A percentile compares a stretch with the other conserved stretches of the same genome.
Conservation (phyloP, 306 rosid species). For the Cicer cuneatum region DNA sequence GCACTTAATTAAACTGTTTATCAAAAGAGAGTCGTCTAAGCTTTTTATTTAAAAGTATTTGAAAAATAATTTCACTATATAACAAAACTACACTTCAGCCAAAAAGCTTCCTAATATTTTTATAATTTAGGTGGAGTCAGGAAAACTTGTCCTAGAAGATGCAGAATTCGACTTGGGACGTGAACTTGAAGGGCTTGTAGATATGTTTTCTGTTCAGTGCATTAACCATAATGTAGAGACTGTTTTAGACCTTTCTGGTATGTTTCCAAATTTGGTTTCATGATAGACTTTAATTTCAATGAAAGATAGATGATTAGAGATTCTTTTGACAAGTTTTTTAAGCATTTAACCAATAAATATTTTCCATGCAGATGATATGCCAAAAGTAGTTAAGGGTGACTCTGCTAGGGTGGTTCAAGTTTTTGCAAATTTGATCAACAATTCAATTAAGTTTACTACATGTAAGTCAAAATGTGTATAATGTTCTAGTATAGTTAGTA, state of each 20-base stretch:
- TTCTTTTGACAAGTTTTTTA: slow-evolving; percentile 28
- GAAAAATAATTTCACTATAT: neutral
- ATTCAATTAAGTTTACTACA: slow-evolving; percentile 94
- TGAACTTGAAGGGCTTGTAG: slow-evolving; percentile 98
- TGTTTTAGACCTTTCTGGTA: slow-evolving; percentile 92
- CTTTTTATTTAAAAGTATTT: slow-evolving; percentile 23
- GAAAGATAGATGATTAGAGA: slow-evolving; percentile 5
- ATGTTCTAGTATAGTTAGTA: slow-evolving; percentile 2
- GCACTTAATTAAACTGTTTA: no score
- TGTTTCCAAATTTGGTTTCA: slow-evolving; percentile 33
- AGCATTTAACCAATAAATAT: slow-evolving; percentile 23
- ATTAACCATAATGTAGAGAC: slow-evolving; percentile 96
- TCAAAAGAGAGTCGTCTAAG: neutral
- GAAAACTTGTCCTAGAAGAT: slow-evolving; percentile 91
- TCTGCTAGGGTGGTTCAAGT: slow-evolving; percentile 98
- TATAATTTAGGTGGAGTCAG: slow-evolving; percentile 86
- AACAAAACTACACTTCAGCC: slow-evolving; percentile 12
- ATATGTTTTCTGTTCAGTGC: slow-evolving; percentile 99
- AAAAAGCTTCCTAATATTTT: slow-evolving; percentile 35
- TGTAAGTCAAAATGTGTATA: slow-evolving; percentile 57
- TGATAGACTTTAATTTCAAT: slow-evolving; percentile 30
- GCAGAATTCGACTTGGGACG: slow-evolving; percentile 93
- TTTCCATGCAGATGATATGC: slow-evolving; percentile 79
- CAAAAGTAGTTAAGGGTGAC: slow-evolving; percentile 88
- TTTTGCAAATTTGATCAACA: slow-evolving; percentile 92